These are phyloP conservation scores for Cinchona pubescens DNA, from an alignment of 257 asterid species.

Conservation along the genomic window DNA sequence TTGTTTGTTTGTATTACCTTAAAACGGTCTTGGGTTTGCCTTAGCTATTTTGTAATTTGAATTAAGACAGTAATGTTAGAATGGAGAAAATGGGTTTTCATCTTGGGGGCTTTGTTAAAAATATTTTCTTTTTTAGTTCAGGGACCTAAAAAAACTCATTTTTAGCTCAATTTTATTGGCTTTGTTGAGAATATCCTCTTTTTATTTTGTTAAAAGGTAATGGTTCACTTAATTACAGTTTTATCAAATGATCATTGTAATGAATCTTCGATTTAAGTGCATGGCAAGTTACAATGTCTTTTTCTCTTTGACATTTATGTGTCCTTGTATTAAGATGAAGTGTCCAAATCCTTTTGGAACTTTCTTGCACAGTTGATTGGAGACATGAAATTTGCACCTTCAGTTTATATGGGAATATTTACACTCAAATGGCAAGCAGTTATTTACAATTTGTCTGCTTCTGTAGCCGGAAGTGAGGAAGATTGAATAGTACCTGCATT, in stretches of 20 bases:
- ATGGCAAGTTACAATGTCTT: not conserved
- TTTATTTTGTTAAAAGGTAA: no score
- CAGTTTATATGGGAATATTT: not conserved
- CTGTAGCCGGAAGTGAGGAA: not conserved
- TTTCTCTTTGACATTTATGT: not conserved
- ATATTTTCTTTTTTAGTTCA: not conserved
- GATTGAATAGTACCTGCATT: not conserved
- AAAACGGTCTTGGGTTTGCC: not conserved
- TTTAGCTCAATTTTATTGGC: not conserved
- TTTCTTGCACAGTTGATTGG: no score
- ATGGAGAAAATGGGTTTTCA: not conserved
- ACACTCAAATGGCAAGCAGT: not conserved
- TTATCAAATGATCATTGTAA: not conserved
- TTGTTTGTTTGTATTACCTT: no score
- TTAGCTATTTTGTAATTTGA: not conserved
- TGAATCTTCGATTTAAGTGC: not conserved
- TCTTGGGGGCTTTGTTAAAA: not conserved
- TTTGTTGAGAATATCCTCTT: not conserved
- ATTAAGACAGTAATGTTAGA: not conserved
- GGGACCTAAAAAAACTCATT: not conserved
- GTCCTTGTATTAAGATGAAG: not conserved
- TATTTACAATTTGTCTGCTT: not conserved
- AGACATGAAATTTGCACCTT: not conserved
- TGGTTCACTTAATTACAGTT: not conserved
- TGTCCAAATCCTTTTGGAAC: not conserved